phyloP scores from a whole-genome alignment of 371 early-diverging fungal genomes.

The Mucor racemosus region DNA sequence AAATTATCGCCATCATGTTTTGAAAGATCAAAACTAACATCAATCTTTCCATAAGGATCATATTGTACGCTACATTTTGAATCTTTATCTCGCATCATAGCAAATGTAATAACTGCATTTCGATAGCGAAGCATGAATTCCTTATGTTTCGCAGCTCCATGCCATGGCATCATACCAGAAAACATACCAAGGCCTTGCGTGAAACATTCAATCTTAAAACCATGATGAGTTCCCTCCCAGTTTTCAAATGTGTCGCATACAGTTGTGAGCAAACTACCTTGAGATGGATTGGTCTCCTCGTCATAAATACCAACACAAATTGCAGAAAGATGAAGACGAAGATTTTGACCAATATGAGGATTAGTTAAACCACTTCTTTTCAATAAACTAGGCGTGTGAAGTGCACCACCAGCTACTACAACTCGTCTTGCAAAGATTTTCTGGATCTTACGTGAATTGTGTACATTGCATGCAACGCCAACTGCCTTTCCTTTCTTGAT shows the following conservation, averaged over 20 bases:
- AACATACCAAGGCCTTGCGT: conserved; percentile 4
- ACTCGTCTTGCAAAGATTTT: conserved; percentile 49
- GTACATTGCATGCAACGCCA: conserved; percentile 43
- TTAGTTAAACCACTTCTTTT: conserved; percentile 66
- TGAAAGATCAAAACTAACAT: conserved; percentile 66
- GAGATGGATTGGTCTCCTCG: conserved; percentile 27
- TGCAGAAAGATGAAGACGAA: conserved; percentile 52
- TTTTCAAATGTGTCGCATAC: conserved; percentile 9
- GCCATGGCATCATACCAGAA: conserved; percentile 47
- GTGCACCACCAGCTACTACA: conserved; percentile 65
- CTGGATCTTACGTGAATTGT: background rate
- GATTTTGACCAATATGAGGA: conserved; percentile 59
- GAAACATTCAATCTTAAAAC: conserved; percentile 21
- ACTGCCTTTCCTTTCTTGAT: conserved; percentile 44
- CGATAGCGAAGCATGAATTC: conserved; percentile 6
- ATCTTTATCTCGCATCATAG: conserved; percentile 21
- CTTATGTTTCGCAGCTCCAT: conserved; percentile 35
- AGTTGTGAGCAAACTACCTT: conserved; percentile 35
- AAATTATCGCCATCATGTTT: conserved; percentile 64
- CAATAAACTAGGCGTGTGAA: conserved; percentile 68
- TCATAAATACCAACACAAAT: conserved; percentile 26
- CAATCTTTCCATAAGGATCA: conserved; percentile 52
- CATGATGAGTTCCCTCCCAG: conserved; percentile 6
- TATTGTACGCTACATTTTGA: conserved; percentile 46
- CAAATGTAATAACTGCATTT: conserved; percentile 14